Evolutionary conservation across 2,329 filamentous ascomycete genomes (phyloP), one percentile per base, ranked within the genome.

Genomic region (Calonectria hongkongensis): DNA sequence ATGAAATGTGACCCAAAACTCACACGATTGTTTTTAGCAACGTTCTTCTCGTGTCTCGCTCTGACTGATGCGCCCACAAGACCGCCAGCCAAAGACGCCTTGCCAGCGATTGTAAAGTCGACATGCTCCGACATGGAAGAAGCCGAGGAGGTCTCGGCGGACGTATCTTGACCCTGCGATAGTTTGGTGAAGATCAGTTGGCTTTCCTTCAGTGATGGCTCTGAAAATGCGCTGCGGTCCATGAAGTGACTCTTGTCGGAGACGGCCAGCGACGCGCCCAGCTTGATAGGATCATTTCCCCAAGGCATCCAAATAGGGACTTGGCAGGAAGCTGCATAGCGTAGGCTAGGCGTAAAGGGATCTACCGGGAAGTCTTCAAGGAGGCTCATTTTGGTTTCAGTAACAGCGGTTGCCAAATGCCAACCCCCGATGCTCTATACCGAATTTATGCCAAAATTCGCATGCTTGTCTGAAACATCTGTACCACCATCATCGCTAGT

Each of bases 1-100:
- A 43, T 12, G 8, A 12, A 12, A 7, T 33, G 18, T 16, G 50
- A 9, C 50, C 7, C 50, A 27, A 43, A 41, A 63, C 58, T 30
- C 36, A 63, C 58, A 15, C 58, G 47, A 63, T 63, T 63, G 58
- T 43, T 43, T 41, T 63, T 63, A 43, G 58, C 36, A 18, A 43
- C 58, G 27, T 28, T 45, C 58, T 43, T 63, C 18, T 63, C 58
- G 15, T 63, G 41, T n/a, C 13, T 41, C 16, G 54, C 54, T 16
- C 54, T 21, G 36, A 41, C 54, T n/a, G 36, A 60, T 18, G n/a
- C 30, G 3, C 54, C n/a, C 33, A 36, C 54, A 16, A 60, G 50
- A 18, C 50, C 50, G 50, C 50, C 50, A 27, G 16, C 50, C 1
- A 54, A 10, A 5, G 50, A 54, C 4, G 50, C 36, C n/a, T 60